A percentile compares a stretch with the other conserved stretches of the same genome.
phyloP scores from a whole-genome alignment of 192 early-diverging fungal genomes.

The Coemansia sp. region DNA sequence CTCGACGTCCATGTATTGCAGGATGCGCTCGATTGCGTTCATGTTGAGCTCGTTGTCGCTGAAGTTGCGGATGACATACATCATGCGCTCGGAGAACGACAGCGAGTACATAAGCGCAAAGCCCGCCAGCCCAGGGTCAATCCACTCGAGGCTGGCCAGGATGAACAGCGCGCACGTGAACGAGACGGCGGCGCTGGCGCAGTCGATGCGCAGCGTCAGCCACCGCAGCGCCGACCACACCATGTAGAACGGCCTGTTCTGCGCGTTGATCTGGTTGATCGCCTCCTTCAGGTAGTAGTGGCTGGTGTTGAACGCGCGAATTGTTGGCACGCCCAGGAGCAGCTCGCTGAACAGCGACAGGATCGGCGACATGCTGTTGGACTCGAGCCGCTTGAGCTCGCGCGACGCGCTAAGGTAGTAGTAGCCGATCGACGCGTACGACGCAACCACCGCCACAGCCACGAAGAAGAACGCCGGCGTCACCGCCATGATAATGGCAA shows the following conservation, averaged over 20 bases:
- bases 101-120: conserved; percentile 81
- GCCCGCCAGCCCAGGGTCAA: conserved; percentile 86
- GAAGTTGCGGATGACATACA: conserved; percentile 79
- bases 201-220: conserved; percentile 82
- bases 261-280: conserved; percentile 62
- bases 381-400: conserved; percentile 90
- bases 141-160: conserved; percentile 46
- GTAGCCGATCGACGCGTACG: conserved; percentile 65
- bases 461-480: conserved; percentile 75
- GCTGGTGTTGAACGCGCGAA: conserved; percentile 81
- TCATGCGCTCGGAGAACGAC: conserved; percentile 74
- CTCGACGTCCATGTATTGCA: conserved; percentile 77
- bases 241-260: conserved; percentile 83
- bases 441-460: conserved; percentile 57
- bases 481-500: conserved; percentile 63
- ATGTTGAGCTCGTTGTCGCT: conserved; percentile 80
- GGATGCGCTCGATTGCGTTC: conserved; percentile 84
- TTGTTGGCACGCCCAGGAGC: conserved; percentile 71
- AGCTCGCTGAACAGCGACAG: conserved; percentile 82
- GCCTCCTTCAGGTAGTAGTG: conserved; percentile 68
- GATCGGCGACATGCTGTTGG: conserved; percentile 72
- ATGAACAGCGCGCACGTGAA: conserved; percentile 72
- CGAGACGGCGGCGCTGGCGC: conserved; percentile 70
- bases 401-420: conserved; percentile 78
- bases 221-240: conserved; percentile 87